Conservation (phyloP, 2,329 filamentous ascomycete genomes). For the Passalora sequoiae region DNA sequence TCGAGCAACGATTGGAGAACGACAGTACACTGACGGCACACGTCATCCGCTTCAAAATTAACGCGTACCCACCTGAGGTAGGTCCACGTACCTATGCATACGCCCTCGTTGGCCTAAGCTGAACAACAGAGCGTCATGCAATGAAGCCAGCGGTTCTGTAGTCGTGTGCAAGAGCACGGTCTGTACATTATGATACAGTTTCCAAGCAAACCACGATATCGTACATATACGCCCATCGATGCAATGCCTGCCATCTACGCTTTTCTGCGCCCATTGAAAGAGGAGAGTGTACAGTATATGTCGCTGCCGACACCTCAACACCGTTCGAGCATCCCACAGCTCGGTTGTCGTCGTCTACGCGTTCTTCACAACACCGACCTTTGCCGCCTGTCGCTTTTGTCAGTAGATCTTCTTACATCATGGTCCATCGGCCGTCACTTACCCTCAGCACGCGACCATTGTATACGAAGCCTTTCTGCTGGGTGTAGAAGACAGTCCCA, state of each 20-base stretch:
- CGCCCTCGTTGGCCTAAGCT: too few species aligned
- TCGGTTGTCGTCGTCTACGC: conserved; percentile 28
- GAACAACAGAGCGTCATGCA: too few species aligned
- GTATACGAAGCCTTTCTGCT: conserved; percentile 92
- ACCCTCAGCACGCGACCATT: conserved; percentile 81
- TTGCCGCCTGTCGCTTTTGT: conserved; percentile 57
- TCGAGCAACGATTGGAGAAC: too few species aligned
- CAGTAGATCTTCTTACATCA: conserved; percentile 5
- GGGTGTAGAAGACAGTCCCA: conserved; percentile 82
- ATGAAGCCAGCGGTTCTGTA: too few species aligned
- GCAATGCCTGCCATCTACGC: conserved; percentile 5
- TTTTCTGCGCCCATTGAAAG: conserved; percentile 3
- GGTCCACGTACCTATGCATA: too few species aligned
- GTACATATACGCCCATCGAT: conserved; percentile 3
- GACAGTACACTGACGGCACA: too few species aligned
- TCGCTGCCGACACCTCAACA: neutral
- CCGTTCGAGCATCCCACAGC: neutral
- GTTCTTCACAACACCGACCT: conserved; percentile 95
- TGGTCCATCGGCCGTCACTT: conserved; percentile 9
- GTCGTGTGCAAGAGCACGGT: too few species aligned
- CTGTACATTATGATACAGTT: too few species aligned
- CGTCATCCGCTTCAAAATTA: too few species aligned
- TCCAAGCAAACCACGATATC: too few species aligned
- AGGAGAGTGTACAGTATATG: conserved; percentile 11
- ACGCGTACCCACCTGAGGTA: too few species aligned